Base-by-base conservation (phyloP, 176 grass and related monocot genomes). In the Stipa capillata region DNA sequence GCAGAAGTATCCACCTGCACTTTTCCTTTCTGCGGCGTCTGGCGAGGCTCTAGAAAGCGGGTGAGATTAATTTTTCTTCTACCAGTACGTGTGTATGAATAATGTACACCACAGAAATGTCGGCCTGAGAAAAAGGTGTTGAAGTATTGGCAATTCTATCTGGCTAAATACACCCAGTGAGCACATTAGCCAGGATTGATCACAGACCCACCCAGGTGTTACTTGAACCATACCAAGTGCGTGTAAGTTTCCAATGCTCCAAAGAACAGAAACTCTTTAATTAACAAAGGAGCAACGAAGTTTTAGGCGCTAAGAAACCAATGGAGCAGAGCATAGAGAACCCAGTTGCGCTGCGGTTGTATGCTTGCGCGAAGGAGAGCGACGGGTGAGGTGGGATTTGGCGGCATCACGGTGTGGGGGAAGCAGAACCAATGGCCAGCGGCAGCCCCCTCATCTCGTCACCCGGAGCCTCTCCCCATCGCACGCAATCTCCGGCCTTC, bases 361-460 rank as follows among this genome's bases (percentile, higher is more conserved):
- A 55, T 3, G 56, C 5, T 43, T 69, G 74, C 24, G 65, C 20
- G n/a, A 24, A 17, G 0, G 76, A 56, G 62, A 74, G 70, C 70
- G 56, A 75, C 50, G 44, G 61, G 84, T 20, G 71, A 32, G 35
- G 52, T 32, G 44, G 52, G 34, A 17, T 2, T 75, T 51, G 77
- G 77, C 48, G 55, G 56, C 47, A 23, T 48, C 51, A 44, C 31
- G 12, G 21, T 24, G n/a, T n/a, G 65, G 40, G 59, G 65, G 40
- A 69, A 28, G 2, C 65, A 69, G 70, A 87, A 82, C 78, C 79
- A 76, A 63, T 87, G 85, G 85, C 72, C 63, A 82, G 42, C 39
- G 78, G 78, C 61, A 16, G 78, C 78, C 17, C 4, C 44, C 85
- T 77, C 33, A 82, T 76, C 85, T 45, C 52, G 24, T 54, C 53